Conservation (phyloP, 768 basidiomycete genomes). For the Paxillus ammoniavirescens region DNA sequence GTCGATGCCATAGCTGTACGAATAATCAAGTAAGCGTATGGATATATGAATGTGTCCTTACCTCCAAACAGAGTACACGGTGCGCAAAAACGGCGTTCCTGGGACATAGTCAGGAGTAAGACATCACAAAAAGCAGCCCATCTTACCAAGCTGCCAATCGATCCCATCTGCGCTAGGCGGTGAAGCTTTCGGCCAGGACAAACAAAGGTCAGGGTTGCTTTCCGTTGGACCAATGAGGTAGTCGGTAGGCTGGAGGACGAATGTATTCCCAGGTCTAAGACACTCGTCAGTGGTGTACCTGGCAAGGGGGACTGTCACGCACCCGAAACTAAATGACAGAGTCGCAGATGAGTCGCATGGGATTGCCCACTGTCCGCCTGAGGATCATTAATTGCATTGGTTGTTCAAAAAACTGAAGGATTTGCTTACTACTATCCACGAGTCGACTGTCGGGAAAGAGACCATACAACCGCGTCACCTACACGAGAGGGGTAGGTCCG, state of each 20-base stretch:
- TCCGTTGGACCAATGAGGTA: slow-evolving; percentile 71
- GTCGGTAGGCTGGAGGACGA: slow-evolving; percentile 69
- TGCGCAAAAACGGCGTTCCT: slow-evolving; percentile 69
- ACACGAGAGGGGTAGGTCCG: slow-evolving; percentile 5
- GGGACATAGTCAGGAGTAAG: background rate
- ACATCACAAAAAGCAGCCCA: background rate
- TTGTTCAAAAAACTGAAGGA: background rate
- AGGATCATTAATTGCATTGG: background rate
- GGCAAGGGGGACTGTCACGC: slow-evolving; percentile 12
- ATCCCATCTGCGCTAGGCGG: slow-evolving; percentile 71
- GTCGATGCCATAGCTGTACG: slow-evolving; percentile 67
- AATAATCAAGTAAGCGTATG: slow-evolving; percentile 3
- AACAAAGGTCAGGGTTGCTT: slow-evolving; percentile 63
- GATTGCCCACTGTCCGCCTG: slow-evolving; percentile 71
- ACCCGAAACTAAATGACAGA: slow-evolving; percentile 73
- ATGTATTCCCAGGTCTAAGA: slow-evolving; percentile 34
- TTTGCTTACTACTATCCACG: slow-evolving; percentile 53
- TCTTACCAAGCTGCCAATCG: slow-evolving; percentile 78
- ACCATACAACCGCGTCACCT: slow-evolving; percentile 70
- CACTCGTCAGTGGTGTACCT: background rate
- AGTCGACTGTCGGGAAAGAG: slow-evolving; percentile 63
- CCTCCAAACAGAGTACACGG: slow-evolving; percentile 81
- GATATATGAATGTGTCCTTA: slow-evolving; percentile 23
- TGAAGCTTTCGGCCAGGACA: slow-evolving; percentile 70
- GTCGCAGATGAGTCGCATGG: slow-evolving; percentile 63